Conservation (phyloP, 179 eudicot genomes). For the Gypsophila paniculata region DNA sequence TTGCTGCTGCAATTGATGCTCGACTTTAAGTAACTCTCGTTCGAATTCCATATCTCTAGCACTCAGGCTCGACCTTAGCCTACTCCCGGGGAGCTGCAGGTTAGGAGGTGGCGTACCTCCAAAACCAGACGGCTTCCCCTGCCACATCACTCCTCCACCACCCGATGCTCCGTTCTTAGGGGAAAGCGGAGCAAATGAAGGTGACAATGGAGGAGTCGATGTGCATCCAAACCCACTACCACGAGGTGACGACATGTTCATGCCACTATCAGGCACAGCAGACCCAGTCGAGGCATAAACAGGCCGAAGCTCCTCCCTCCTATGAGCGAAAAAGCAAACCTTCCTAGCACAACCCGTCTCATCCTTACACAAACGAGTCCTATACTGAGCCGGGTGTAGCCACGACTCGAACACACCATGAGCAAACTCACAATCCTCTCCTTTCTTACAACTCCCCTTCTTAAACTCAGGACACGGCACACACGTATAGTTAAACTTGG, state of each 20-base stretch:
- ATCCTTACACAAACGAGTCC: conserved; percentile 42
- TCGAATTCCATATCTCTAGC: conserved; percentile 41
- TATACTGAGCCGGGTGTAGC: conserved; percentile 48
- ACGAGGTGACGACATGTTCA: conserved; percentile 13
- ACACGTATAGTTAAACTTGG: conserved; percentile 39
- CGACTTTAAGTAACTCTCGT: conserved; percentile 35
- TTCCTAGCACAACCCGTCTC: conserved; percentile 39
- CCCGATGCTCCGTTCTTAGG: conserved; percentile 27
- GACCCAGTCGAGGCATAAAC: conserved; percentile 51
- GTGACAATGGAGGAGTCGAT: conserved; percentile 34
- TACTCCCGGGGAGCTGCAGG: conserved; percentile 36
- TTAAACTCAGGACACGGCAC: conserved; percentile 53
- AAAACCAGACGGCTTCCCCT: conserved; percentile 23
- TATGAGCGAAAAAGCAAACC: conserved; percentile 44
- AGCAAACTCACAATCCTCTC: conserved; percentile 46
- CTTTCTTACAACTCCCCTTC: conserved; percentile 40
- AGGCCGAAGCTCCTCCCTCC: conserved; percentile 40
- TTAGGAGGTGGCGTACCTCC: conserved; percentile 26
- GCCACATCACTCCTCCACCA: conserved; percentile 26
- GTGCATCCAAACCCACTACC: conserved; percentile 10
- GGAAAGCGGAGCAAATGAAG: conserved; percentile 32
- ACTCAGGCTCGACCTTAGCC: conserved; percentile 38
- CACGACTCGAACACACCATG: conserved; percentile 50
- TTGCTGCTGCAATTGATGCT: conserved; percentile 23
- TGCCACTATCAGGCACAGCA: conserved; percentile 30